phyloP scores from a whole-genome alignment of 352 stramenopile genomes.

The Thalassiosira delicatula region DNA sequence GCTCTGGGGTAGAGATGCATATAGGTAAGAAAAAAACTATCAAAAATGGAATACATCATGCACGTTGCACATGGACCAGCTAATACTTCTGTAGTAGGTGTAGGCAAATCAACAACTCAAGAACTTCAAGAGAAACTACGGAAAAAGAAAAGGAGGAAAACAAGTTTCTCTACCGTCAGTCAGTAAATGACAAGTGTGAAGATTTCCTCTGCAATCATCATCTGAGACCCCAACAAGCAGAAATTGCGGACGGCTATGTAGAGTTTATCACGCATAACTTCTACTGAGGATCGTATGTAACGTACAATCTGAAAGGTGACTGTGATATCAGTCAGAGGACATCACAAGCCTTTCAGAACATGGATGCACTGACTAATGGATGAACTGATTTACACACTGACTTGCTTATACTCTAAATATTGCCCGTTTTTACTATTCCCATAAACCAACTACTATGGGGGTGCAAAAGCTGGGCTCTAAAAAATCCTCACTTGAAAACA shows the following conservation, averaged over 20 bases:
- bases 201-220: too few relatives aligned
- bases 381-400: background rate
- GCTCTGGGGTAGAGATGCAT: conserved; percentile 11
- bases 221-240: background rate
- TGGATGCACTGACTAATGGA: background rate
- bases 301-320: background rate
- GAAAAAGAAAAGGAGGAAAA: too few relatives aligned
- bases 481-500: conserved; percentile 16
- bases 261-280: background rate
- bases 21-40: background rate
- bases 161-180: too few relatives aligned
- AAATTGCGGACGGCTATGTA: background rate
- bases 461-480: conserved; percentile 45
- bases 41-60: background rate
- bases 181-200: too few relatives aligned
- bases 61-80: too few relatives aligned
- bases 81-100: too few relatives aligned
- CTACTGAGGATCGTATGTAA: background rate
- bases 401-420: background rate
- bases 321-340: conserved; percentile 3
- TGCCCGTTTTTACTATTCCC: conserved; percentile 14
- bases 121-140: too few relatives aligned
- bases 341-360: background rate
- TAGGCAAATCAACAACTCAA: too few relatives aligned
- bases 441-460: conserved; percentile 47